A percentile compares a stretch with the other conserved stretches of the same genome.
These are phyloP conservation scores for Serpula lacrymans DNA, from an alignment of 768 basidiomycete species.

Conservation along the genomic window DNA sequence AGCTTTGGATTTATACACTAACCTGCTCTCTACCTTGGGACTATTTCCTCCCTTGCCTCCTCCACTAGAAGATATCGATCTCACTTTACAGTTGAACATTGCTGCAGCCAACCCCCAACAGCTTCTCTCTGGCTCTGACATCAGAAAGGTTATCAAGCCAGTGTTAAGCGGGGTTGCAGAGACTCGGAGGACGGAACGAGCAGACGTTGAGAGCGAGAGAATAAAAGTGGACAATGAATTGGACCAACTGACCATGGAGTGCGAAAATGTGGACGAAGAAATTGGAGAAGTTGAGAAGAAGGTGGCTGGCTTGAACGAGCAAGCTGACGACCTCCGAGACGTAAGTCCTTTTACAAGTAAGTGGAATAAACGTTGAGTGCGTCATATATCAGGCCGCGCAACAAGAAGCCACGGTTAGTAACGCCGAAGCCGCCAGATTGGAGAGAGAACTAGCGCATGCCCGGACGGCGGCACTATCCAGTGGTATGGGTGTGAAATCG, in stretches of 20 bases:
- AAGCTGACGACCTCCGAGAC: constrained; percentile 80
- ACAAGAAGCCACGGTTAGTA: constrained; percentile 66
- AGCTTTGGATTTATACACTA: constrained; percentile 75
- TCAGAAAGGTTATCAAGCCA: constrained; percentile 72
- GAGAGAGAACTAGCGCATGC: constrained; percentile 75
- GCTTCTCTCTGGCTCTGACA: constrained; percentile 65
- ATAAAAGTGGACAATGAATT: constrained; percentile 82
- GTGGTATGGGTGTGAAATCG: constrained; percentile 81
- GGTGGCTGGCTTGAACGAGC: constrained; percentile 61
- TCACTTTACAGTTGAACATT: constrained; percentile 78
- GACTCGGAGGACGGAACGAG: constrained; percentile 64
- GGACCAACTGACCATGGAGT: constrained; percentile 70
- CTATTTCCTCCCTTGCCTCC: constrained; percentile 71
- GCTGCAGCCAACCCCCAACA: constrained; percentile 68
- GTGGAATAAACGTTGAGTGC: not conserved
- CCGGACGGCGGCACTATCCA: constrained; percentile 69
- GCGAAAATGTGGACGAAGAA: constrained; percentile 81
- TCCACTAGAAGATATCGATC: constrained; percentile 70
- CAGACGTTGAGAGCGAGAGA: constrained; percentile 69
- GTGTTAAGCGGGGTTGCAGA: constrained; percentile 72
- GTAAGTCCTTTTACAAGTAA: constrained; percentile 37
- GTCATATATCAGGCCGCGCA: constrained; percentile 64
- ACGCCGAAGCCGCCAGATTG: constrained; percentile 60
- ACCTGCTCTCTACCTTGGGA: constrained; percentile 69
- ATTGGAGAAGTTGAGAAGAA: constrained; percentile 72